Evolutionary conservation across 2,329 filamentous ascomycete genomes (phyloP), one percentile per base, ranked within the genome.

Genomic region (Myriangium duriaei): DNA sequence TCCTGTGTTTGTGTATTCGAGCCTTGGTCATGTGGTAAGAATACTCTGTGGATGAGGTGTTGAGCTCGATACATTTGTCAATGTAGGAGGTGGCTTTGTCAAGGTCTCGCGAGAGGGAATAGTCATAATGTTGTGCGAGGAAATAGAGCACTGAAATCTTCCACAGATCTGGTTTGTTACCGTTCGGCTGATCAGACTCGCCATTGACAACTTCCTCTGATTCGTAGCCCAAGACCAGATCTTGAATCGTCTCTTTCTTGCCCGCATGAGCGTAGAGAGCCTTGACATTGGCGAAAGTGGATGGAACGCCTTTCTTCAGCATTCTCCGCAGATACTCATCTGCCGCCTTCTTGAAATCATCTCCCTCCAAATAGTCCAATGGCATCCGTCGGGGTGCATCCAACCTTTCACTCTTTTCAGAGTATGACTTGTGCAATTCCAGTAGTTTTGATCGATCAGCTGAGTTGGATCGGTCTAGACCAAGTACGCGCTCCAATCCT

Each of bases 101-200:
- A 15, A 96, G 71, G 56, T 96, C 76, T 30, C 87, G 84, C 55
- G 84, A 94, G 42, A 84, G 67, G 57, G 81, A 71, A 59, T 94
- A 95, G 64, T 94, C 91, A 69, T 95, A 93, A 62, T 98, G 92
- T 55, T 96, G 91, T 6, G 87, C 87, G 38, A 98, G 74, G 65
- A 92, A 98, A 61, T 92, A 96, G 34, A 87, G 73, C 11, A 83
- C 82, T 2, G 87, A 83, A 11, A 83, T 74, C 51, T 81, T 71
- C 54, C 88, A 88, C 24, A 65, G 56, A 16, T 55, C 66, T 5
- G 67, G 62, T n/a, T 64, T 62, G 35, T 75, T 66, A 15, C 67
- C 69, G 40, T 71, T 70, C 4, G 58, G 54, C 40, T 64, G 62
- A 16, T 68, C 50, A n/a, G 42, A 43, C 19, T 45, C 50, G 39